These are phyloP conservation scores for Backusella sp. DNA, from an alignment of 192 early-diverging fungal species.

Conservation along the genomic window DNA sequence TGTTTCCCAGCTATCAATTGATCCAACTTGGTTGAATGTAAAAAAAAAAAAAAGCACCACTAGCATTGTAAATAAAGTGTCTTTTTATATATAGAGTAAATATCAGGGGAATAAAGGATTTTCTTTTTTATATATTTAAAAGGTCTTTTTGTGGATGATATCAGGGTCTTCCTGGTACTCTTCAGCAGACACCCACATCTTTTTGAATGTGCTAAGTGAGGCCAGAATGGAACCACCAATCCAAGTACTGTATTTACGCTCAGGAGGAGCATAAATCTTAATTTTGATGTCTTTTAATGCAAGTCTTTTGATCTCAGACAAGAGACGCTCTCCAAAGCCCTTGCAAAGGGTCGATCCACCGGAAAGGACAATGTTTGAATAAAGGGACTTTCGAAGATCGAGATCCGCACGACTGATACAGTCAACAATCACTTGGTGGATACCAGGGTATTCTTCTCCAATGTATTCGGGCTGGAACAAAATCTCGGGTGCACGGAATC, in stretches of 20 bases:
- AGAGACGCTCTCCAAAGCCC: slow-evolving; percentile 91
- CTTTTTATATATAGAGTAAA: too few relatives aligned
- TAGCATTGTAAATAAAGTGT: too few relatives aligned
- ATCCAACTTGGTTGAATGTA: background rate
- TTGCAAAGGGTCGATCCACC: slow-evolving; percentile 93
- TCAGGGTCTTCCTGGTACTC: slow-evolving; percentile 98
- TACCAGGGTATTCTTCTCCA: slow-evolving; percentile 88
- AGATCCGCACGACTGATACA: slow-evolving; percentile 93
- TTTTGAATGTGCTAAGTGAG: slow-evolving; percentile 96
- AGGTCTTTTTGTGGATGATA: slow-evolving; percentile 81
- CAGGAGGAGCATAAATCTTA: slow-evolving; percentile 95
- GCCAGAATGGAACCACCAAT: slow-evolving; percentile 97
- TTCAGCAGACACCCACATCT: slow-evolving; percentile 99
- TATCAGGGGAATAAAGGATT: background rate
- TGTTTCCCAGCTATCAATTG: slow-evolving; percentile 71
- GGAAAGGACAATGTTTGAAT: slow-evolving; percentile 90
- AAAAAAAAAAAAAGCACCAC: background rate
- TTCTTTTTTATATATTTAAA: slow-evolving; percentile 37
- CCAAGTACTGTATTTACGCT: slow-evolving; percentile 98
- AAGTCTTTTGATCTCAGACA: slow-evolving; percentile 87
- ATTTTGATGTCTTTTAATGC: slow-evolving; percentile 95
- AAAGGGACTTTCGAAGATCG: slow-evolving; percentile 88
- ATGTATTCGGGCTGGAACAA: slow-evolving; percentile 94
- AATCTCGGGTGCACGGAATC: slow-evolving; percentile 95
- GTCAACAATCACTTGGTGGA: slow-evolving; percentile 93